Conservation (phyloP, 202 grass and related monocot genomes). For the Miscanthus sacchariflorus region DNA sequence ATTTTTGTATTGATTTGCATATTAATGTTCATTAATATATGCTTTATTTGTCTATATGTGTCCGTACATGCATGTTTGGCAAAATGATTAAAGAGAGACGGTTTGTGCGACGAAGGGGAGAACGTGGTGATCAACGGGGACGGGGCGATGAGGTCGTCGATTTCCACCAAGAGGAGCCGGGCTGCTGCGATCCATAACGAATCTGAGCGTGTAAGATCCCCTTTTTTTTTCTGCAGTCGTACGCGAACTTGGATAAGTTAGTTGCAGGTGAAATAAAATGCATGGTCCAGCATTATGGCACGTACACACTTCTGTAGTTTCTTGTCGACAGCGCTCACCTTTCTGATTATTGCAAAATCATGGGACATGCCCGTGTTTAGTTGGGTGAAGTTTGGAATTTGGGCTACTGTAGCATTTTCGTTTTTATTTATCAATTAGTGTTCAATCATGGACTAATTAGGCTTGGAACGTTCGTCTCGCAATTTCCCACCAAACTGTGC, state of each 20-base stretch:
- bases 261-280: not conserved
- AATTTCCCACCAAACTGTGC: no score
- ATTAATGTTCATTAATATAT: not conserved
- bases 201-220: conserved; percentile 88
- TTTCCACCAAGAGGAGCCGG: conserved; percentile 75
- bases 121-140: conserved; percentile 49
- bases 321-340: not conserved
- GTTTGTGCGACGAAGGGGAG: conserved; percentile 63
- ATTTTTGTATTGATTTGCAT: not conserved
- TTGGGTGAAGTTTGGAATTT: no score
- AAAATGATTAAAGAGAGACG: conserved; percentile 50
- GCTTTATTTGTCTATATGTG: conserved; percentile 14
- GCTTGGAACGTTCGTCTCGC: no score
- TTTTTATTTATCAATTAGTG: no score
- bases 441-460: no score
- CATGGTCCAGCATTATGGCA: not conserved
- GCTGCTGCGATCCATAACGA: conserved; percentile 85
- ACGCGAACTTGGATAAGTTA: not conserved
- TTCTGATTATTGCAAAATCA: not conserved
- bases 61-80: conserved; percentile 21
- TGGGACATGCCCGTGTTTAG: not conserved
- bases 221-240: not conserved
- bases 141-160: conserved; percentile 50
- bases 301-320: conserved; percentile 1
- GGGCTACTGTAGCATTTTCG: no score